These are phyloP conservation scores for Kickxella alabastrina DNA, from an alignment of 192 early-diverging fungal genomes.

Conservation along the genomic window DNA sequence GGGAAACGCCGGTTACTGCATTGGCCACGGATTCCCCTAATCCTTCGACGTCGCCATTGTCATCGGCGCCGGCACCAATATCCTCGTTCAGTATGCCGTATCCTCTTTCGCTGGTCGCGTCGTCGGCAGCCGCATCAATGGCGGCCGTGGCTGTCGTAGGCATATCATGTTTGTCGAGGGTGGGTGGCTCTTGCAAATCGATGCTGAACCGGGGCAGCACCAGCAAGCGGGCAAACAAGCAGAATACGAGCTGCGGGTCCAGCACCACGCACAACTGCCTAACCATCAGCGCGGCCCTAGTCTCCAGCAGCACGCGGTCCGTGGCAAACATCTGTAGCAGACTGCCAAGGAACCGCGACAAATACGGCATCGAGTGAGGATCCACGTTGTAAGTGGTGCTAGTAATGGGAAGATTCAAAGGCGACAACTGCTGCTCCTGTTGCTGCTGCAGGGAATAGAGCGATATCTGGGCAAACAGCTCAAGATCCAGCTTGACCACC, in stretches of 20 bases:
- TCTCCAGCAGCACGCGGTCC: conserved; percentile 83
- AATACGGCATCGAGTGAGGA: conserved; percentile 52
- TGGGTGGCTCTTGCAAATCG: not conserved
- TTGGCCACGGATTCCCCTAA: not conserved
- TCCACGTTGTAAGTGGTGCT: conserved; percentile 1
- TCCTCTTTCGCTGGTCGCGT: not conserved
- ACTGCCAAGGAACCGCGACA: conserved; percentile 84
- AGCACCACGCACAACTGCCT: conserved; percentile 87
- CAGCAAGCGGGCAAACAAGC: conserved; percentile 81
- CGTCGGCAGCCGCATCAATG: not conserved
- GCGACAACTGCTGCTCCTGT: not conserved
- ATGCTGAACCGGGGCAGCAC: conserved; percentile 51
- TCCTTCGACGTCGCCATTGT: not conserved
- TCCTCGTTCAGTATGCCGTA: not conserved
- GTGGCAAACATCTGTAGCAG: conserved; percentile 86
- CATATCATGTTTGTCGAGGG: no score
- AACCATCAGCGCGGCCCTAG: conserved; percentile 86
- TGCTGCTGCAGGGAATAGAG: conserved; percentile 54
- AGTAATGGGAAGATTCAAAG: not conserved
- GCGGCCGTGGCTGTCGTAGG: not conserved
- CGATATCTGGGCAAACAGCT: conserved; percentile 93
- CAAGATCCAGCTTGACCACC: conserved; percentile 87
- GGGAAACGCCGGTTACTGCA: not conserved
- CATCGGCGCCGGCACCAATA: not conserved
- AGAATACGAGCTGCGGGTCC: conserved; percentile 88